Conservation (phyloP, 2,329 filamentous ascomycete species). For the Trichoderma breve region DNA sequence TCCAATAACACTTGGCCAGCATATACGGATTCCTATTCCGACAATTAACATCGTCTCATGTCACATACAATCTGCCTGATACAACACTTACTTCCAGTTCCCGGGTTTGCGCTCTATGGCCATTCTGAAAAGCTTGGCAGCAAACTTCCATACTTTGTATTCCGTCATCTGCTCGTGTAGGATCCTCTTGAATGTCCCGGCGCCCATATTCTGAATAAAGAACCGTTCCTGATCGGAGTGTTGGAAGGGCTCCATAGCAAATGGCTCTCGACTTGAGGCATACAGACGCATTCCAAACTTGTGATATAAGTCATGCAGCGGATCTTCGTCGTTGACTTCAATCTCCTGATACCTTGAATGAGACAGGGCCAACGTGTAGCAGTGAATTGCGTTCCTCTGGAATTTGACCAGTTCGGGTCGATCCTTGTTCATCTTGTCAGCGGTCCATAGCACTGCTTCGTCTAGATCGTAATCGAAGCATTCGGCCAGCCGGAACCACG, state of each 20-base stretch:
- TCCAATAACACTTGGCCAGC: slow-evolving; percentile 62
- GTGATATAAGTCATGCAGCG: slow-evolving; percentile 57
- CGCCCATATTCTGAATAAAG: slow-evolving; percentile 51
- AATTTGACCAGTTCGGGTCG: slow-evolving; percentile 70
- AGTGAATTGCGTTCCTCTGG: slow-evolving; percentile 80
- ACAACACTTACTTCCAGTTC: slow-evolving; percentile 53
- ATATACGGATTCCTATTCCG: slow-evolving; percentile 54
- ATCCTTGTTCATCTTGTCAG: slow-evolving; percentile 87
- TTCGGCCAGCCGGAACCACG: slow-evolving; percentile 85
- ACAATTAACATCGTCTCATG: background rate
- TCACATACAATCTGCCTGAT: background rate
- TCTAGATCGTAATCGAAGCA: slow-evolving; percentile 86
- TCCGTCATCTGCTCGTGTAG: slow-evolving; percentile 56
- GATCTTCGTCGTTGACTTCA: slow-evolving; percentile 48
- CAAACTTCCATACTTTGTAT: slow-evolving; percentile 62
- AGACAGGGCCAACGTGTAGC: slow-evolving; percentile 62
- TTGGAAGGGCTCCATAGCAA: slow-evolving; percentile 61
- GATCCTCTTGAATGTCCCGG: slow-evolving; percentile 51
- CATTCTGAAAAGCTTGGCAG: slow-evolving; percentile 54
- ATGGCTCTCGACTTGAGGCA: slow-evolving; percentile 60
- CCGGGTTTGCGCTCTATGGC: slow-evolving; percentile 53
- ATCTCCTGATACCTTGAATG: slow-evolving; percentile 49
- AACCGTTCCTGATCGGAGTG: slow-evolving; percentile 57
- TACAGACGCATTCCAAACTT: slow-evolving; percentile 62
- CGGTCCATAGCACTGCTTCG: slow-evolving; percentile 82